Percentiles rank a stretch among this genome's conserved stretches.
phyloP scores from a whole-genome alignment of 345 rosid genomes.

The Geranium rotundifolium region DNA sequence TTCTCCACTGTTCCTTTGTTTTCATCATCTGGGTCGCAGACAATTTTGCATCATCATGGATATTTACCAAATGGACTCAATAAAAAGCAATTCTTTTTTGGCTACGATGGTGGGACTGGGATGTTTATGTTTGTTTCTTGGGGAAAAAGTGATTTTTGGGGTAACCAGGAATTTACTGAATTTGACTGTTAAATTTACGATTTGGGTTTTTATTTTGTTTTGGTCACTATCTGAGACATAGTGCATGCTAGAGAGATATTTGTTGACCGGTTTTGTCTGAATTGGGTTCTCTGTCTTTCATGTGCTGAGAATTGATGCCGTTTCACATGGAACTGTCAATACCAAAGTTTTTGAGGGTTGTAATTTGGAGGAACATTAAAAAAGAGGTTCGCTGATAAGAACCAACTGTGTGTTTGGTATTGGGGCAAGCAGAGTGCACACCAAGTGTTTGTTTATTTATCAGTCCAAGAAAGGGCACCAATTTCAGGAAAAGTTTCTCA shows the following conservation, averaged over 20 bases:
- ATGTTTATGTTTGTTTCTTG: neutral
- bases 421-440: constrained; percentile 1
- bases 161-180: too few relatives aligned
- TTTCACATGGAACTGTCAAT: constrained; percentile 27
- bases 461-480: neutral
- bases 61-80: too few relatives aligned
- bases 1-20: too few relatives aligned
- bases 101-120: neutral
- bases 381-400: constrained; percentile 11
- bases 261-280: neutral
- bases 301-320: constrained; percentile 13
- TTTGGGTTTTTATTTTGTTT: too few relatives aligned
- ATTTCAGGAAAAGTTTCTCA: neutral
- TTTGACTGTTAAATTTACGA: too few relatives aligned
- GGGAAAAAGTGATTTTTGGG: neutral
- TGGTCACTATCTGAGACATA: too few relatives aligned
- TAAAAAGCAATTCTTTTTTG: too few relatives aligned
- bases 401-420: constrained; percentile 9
- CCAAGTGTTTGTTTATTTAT: too few relatives aligned
- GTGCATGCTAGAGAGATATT: neutral
- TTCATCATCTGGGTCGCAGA: neutral
- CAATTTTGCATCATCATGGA: too few relatives aligned
- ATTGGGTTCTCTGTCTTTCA: constrained; percentile 8
- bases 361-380: constrained; percentile 2
- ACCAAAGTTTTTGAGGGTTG: constrained; percentile 17